These are phyloP conservation scores for Helotiales sp. DNA, from an alignment of 2,329 filamentous ascomycete species.

Conservation along the genomic window DNA sequence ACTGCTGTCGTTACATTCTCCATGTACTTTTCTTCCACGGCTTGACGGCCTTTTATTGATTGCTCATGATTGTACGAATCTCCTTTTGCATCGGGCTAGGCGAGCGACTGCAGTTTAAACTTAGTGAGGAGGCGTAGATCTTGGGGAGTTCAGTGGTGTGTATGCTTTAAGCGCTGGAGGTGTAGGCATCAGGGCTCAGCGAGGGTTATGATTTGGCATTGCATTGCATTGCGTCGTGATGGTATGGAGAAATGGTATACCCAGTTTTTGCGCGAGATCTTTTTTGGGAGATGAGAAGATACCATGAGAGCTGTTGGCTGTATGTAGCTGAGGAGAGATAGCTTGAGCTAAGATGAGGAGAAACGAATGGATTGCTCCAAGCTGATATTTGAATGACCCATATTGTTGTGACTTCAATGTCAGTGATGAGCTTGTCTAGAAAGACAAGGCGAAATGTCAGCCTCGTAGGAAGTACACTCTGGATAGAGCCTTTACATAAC, in stretches of 20 bases:
- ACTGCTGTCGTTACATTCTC: conserved; percentile 17
- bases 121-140: conserved; percentile 7
- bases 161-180: background rate
- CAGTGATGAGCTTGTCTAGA: background rate
- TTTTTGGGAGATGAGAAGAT: background rate
- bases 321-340: background rate
- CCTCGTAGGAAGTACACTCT: background rate
- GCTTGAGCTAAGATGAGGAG: background rate
- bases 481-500: background rate
- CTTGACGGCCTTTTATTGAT: conserved; percentile 11
- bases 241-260: conserved; percentile 21
- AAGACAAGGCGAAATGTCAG: conserved; percentile 1
- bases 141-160: background rate
- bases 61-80: conserved; percentile 18
- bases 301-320: background rate
- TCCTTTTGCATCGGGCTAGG: conserved; percentile 5
- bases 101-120: background rate
- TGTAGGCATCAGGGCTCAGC: background rate
- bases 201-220: conserved; percentile 13
- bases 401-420: background rate
- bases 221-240: conserved; percentile 12
- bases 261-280: conserved; percentile 7
- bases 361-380: background rate
- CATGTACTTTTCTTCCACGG: conserved; percentile 6
- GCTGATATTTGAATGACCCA: background rate